Conservation (phyloP, 257 asterid genomes). For the Solanum sitiens region DNA sequence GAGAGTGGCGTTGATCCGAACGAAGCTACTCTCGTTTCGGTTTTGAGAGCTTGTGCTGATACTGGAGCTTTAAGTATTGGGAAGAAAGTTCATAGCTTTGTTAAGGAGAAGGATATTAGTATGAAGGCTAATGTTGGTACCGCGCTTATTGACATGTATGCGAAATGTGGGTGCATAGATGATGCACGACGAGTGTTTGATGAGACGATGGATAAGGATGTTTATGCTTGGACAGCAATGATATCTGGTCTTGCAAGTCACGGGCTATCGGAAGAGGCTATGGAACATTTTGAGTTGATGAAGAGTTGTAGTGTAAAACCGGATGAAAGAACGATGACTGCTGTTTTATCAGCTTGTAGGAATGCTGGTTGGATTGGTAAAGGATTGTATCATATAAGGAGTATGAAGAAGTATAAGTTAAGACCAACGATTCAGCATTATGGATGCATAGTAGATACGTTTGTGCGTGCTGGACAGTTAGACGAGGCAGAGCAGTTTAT, state of each 20-base stretch:
- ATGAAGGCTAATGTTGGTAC: slow-evolving; percentile 8
- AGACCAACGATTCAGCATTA: slow-evolving; percentile 17
- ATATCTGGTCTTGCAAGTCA: slow-evolving; percentile 9
- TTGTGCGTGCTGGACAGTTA: slow-evolving; percentile 9
- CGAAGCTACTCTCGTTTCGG: slow-evolving; percentile 13
- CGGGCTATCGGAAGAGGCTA: slow-evolving; percentile 1
- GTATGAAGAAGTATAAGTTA: slow-evolving; percentile 11
- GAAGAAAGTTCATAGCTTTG: slow-evolving; percentile 1
- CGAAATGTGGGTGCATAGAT: slow-evolving; percentile 12
- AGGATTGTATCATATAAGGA: slow-evolving; percentile 6
- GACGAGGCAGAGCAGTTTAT: slow-evolving; percentile 10
- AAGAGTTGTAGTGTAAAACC: neutral
- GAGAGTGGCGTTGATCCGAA: slow-evolving; percentile 1
- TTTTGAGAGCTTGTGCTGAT: slow-evolving; percentile 18
- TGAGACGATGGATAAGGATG: slow-evolving; percentile 5
- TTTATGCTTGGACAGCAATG: slow-evolving; percentile 11
- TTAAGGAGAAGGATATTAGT: neutral
- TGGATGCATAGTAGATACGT: slow-evolving; percentile 10
- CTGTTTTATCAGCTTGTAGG: slow-evolving; percentile 14
- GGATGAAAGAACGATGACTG: slow-evolving; percentile 15
- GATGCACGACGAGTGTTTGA: slow-evolving; percentile 2
- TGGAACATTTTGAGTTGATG: slow-evolving; percentile 5
- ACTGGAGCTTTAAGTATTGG: slow-evolving; percentile 9
- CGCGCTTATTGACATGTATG: slow-evolving; percentile 13
- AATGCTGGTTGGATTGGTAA: slow-evolving; percentile 8